Base-by-base conservation (phyloP, 768 basidiomycete genomes). In the Boletus reticuloceps region DNA sequence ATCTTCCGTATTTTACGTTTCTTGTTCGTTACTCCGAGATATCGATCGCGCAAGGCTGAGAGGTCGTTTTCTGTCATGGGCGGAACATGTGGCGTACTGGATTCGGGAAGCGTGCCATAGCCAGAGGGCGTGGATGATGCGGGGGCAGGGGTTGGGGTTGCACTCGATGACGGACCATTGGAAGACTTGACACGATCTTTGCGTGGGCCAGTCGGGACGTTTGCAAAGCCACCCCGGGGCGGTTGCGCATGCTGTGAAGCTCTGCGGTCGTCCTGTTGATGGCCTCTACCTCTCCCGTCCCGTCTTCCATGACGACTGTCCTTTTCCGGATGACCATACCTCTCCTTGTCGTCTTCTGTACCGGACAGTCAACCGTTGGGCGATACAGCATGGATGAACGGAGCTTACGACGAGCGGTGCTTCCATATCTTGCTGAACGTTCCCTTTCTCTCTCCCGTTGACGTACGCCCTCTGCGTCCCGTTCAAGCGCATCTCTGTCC, bases 1-100 rank as follows among this genome's bases (percentile, higher is more conserved):
- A 91, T 93, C 75, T 94, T 95, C 52, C 93, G 86, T 62, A 93
- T 89, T 72, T 91, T 94, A 39, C 92, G 88, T 75, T 94, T 95
- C 80, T 95, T 94, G 72, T 86, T 91, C 71, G 91, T 89, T 19
- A 92, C 89, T 6, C 97, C 97, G 32, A 99, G 86, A 70, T 99
- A 98, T 37, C 96, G 85, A 22, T 94, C 91, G 9, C 93, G 88
- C 62, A 98, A 88, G 0, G 88, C 90, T 0, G 78, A 77, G 8
- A 96, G 79, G 66, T 96, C 95, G 46, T 77, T 81, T 47, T 89
- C 87, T 1, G 89, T 84, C 85, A 93, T 89, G 5, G 85, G 83
- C 2, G 90, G 79, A 13, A 75, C 75, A 53, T 75, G 80, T 6
- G 74, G 58, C 10, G 74, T 68, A 6, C 76, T 75, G 3, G 76